Base-by-base conservation (phyloP, 2,329 filamentous ascomycete genomes). In the Lecanicillium sp. region DNA sequence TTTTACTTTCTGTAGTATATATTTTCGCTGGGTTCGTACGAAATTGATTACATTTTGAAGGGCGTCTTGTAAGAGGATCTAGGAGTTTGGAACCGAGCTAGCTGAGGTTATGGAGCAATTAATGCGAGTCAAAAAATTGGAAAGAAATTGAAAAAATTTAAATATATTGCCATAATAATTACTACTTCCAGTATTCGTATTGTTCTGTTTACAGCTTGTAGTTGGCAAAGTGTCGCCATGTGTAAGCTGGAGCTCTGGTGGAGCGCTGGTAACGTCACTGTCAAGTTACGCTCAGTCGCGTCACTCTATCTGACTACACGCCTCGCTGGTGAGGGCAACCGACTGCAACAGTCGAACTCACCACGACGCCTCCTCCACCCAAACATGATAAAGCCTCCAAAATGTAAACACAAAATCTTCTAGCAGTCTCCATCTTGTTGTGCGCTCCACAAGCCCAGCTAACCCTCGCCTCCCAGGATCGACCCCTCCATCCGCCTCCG, bases 401-500 rank as follows among this genome's bases (percentile, higher is more conserved):
- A 3, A 47, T 47, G 44, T 47, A 47, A 9, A n/a, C n/a, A n/a
- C n/a, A n/a, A n/a, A 19, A 8, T 5, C 11, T 35, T 5, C 32
- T 17, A 15, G 8, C 17, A 2, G 10, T 21, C 33, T 11, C 19
- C 19, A 15, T 15, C 11, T 17, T 17, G 4, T 7, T 19, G n/a
- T 42, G 26, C 23, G 23, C 10, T n/a, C 12, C 15, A 15, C 24
- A 5, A 30, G 11, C 39, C 2, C 30, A 32, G 17, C 37, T 44
- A 9, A 40, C 33, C 17, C 41, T 12, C 35, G 6, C 17, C 6
- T 11, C 10, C 9, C 52, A 89, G 83, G 85, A 89, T 91, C 68
- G 83, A 89, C 54, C 78, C 87, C 50, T 78, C 83, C 49, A 79
- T 83, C 63, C 86, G 89, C 58, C 74, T 94, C 37, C 85, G 89